A percentile compares a stretch with the other conserved stretches of the same genome.
Conservation (phyloP, 495 filamentous ascomycete genomes). For the Annulohypoxylon bovei region DNA sequence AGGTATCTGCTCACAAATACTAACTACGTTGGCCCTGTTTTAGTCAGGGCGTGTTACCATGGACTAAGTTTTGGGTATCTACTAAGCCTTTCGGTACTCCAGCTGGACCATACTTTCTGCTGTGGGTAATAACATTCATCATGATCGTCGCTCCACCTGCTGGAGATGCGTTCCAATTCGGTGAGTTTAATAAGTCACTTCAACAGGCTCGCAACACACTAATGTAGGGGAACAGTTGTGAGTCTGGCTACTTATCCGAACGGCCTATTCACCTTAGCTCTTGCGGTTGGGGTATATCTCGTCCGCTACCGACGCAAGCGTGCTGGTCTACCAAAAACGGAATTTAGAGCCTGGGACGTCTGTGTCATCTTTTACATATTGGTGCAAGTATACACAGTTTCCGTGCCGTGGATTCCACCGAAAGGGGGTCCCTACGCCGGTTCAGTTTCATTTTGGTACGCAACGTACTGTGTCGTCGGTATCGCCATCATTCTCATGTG, state of each 20-base stretch:
- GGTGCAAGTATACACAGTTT: slow-evolving; percentile 64
- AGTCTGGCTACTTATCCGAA: slow-evolving; percentile 64
- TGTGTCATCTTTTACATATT: slow-evolving; percentile 65
- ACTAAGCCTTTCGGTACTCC: slow-evolving; percentile 72
- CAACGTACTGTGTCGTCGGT: slow-evolving; percentile 67
- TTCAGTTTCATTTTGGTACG: slow-evolving; percentile 75
- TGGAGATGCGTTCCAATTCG: slow-evolving; percentile 75
- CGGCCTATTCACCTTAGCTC: slow-evolving; percentile 63
- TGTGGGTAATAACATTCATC: slow-evolving; percentile 67
- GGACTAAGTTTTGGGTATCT: slow-evolving; percentile 69
- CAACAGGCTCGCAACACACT: neutral
- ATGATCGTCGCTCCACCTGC: slow-evolving; percentile 75
- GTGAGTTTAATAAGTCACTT: slow-evolving; percentile 26
- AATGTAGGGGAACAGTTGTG: slow-evolving; percentile 57
- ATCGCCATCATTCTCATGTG: slow-evolving; percentile 62
- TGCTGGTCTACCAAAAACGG: slow-evolving; percentile 53
- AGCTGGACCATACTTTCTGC: slow-evolving; percentile 65
- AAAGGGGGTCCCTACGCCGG: slow-evolving; percentile 63
- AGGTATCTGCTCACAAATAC: neutral
- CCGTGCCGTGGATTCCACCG: slow-evolving; percentile 75
- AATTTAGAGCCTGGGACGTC: slow-evolving; percentile 65
- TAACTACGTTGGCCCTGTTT: neutral
- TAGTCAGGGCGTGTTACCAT: slow-evolving; percentile 74
- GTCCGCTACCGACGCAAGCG: slow-evolving; percentile 62
- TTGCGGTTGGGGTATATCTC: slow-evolving; percentile 64